Conservation (phyloP, 2,329 filamentous ascomycete species). For the Pseudogymnoascus sp. region DNA sequence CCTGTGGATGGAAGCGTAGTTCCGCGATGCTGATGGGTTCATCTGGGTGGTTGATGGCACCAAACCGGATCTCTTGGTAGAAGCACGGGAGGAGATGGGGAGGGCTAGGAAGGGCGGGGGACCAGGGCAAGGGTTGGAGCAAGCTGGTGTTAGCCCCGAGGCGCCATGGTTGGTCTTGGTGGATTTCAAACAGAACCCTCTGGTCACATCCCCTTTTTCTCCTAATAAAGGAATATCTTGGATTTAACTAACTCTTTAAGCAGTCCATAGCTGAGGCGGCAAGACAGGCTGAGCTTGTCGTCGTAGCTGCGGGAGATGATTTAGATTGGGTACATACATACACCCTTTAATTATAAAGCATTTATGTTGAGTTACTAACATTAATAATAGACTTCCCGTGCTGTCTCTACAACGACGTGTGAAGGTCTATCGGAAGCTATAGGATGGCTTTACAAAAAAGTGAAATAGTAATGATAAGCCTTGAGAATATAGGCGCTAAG, state of each 20-base stretch:
- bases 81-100: not conserved
- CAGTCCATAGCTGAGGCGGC: not conserved
- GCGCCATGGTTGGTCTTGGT: not conserved
- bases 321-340: not conserved
- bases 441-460: not conserved
- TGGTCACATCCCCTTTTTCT: not conserved
- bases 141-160: not conserved
- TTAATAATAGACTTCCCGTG: not conserved
- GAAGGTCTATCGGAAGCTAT: not conserved
- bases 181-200: not conserved
- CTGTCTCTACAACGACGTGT: not conserved
- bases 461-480: not conserved
- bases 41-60: not conserved
- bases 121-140: too few relatives aligned
- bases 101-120: not conserved
- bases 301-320: not conserved
- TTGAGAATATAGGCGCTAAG: not conserved
- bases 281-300: not conserved
- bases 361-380: not conserved
- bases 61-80: not conserved
- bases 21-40: not conserved
- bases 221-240: not conserved
- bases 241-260: not conserved
- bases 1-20: not conserved
- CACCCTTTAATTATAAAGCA: not conserved